Evolutionary conservation across 2,329 filamentous ascomycete genomes (phyloP), one percentile per base, ranked within the genome.

Genomic region (Colletotrichum graminicola): DNA sequence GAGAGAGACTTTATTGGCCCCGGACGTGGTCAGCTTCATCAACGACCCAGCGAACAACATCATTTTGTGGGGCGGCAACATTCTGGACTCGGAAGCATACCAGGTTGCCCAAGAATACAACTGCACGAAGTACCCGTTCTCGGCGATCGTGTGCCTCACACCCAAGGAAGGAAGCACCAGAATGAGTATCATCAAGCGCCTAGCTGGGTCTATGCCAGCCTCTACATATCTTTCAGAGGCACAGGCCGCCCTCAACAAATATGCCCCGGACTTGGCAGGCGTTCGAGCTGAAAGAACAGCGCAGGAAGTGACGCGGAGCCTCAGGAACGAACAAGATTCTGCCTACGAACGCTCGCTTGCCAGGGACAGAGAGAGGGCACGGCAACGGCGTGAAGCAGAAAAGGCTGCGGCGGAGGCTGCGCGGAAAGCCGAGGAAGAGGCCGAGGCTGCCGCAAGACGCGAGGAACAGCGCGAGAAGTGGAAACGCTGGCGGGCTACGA

Each of bases 281-380:
- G 91, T 93, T 26, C 89, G 95, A n/a, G 89, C 92, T 2, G 90
- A 94, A 76, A 88, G 95, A 64, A 89, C 90, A 21, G 94, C 94
- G 52, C 93, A 97, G 75, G 90, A 97, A 78, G 90, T 94, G 2
- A 89, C 92, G n/a, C 88, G 95, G 56, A 93, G 85, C 76, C 85
- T 99, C 43, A 89, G 95, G n/a, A 89, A 92, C 72, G 91, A 97
- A 80, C 96, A 99, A 79, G 94, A 98, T 79, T 93, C 90, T 12
- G 96, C 96, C 0, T 99, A 99, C 80, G 95, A 99, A 82, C 90
- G 94, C 73, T 97, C 94, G 0, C 85, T 99, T 39, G 95, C 95
- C 12, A 90, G 91, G 72, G 96, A 99, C 81, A 88, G 95, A 49
- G 95, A 97, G 80, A 91, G 95, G 26, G 93, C 93, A 0, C 87